A percentile compares a stretch with the other conserved stretches of the same genome.
These are phyloP conservation scores for Aegilops umbellulata DNA, from an alignment of 176 grass and related monocot species.

Conservation along the genomic window DNA sequence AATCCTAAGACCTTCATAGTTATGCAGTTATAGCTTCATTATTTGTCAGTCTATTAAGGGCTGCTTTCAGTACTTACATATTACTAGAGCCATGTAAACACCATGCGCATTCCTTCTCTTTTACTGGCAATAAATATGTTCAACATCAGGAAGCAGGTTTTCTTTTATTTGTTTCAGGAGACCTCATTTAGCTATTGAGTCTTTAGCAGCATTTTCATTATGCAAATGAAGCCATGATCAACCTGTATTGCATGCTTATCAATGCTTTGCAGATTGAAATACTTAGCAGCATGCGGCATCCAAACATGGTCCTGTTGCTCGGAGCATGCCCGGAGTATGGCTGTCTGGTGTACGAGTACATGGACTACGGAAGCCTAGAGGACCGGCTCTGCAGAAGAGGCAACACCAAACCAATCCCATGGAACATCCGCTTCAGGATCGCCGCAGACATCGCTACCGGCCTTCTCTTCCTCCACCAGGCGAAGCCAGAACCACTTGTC, in stretches of 20 bases:
- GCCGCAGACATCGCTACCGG: conserved; percentile 75
- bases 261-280: conserved; percentile 59
- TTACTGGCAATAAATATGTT: not conserved
- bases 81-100: not conserved
- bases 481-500: conserved; percentile 82
- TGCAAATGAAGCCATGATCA: not conserved
- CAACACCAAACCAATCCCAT: conserved; percentile 63
- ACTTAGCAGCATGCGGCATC: conserved; percentile 83
- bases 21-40: not conserved
- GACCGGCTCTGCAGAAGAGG: conserved; percentile 67
- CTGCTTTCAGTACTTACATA: not conserved
- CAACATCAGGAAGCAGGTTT: not conserved
- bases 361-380: conserved; percentile 90
- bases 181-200: conserved; percentile 15
- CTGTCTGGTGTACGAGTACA: conserved; percentile 88
- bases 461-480: conserved; percentile 84
- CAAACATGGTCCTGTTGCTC: conserved; percentile 92
- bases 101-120: not conserved
- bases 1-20: not conserved
- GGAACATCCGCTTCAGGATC: conserved; percentile 77
- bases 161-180: not conserved
- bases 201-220: not conserved
- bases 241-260: not conserved
- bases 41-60: not conserved
- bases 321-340: conserved; percentile 89